Evolutionary conservation across 768 basidiomycete species (phyloP).

Genomic region (Serendipita vermifera): DNA sequence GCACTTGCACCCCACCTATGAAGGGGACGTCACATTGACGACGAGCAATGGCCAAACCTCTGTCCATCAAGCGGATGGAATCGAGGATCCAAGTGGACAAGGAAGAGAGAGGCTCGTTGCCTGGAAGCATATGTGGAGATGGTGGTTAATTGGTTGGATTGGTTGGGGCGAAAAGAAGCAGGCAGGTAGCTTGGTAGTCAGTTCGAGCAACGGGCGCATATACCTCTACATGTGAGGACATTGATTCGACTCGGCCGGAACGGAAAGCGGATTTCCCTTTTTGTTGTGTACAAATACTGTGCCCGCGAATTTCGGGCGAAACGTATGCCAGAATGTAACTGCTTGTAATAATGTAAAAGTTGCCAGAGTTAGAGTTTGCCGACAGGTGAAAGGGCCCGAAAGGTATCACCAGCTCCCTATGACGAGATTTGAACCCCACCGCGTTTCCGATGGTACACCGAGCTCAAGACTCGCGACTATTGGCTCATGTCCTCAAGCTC

Average conservation of each 20-base stretch:
- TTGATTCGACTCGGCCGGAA: too few species aligned
- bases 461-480: conserved; percentile 57
- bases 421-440: conserved; percentile 3
- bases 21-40: not conserved
- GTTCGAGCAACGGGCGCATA: not conserved
- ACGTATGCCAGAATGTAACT: too few species aligned
- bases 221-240: too few species aligned
- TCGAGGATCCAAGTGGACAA: conserved; percentile 1
- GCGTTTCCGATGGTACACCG: conserved; percentile 51
- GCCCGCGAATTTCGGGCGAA: too few species aligned
- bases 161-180: conserved; percentile 5
- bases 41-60: not conserved
- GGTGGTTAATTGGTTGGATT: not conserved
- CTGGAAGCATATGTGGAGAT: not conserved
- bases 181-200: not conserved
- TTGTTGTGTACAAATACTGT: too few species aligned
- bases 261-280: too few species aligned
- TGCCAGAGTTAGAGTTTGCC: too few species aligned
- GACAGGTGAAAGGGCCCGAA: too few species aligned
- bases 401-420: too few species aligned
- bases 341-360: too few species aligned
- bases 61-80: not conserved
- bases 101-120: not conserved
- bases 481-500: conserved; percentile 49
- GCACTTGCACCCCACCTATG: not conserved